Evolutionary conservation across 345 rosid species (phyloP).

Genomic region (Euphorbia peplus): DNA sequence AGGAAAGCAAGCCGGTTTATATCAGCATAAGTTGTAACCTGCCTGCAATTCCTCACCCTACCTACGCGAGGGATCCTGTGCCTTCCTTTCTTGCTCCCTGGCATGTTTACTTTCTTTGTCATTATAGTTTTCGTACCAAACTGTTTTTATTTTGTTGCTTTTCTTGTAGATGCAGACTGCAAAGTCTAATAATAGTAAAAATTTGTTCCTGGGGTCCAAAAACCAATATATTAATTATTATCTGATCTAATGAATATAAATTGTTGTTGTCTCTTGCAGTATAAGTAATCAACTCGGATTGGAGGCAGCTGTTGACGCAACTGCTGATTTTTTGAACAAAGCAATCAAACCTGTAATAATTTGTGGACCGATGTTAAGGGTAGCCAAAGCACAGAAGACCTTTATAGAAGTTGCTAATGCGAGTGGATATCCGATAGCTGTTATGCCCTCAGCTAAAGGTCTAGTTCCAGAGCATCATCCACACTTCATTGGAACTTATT

Average conservation of each 20-base stretch:
- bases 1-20: constrained; percentile 69
- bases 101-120: constrained; percentile 34
- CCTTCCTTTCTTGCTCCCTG: constrained; percentile 53
- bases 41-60: constrained; percentile 62
- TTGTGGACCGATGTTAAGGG: constrained; percentile 66
- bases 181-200: too few species aligned
- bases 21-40: constrained; percentile 68
- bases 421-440: constrained; percentile 50
- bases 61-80: constrained; percentile 57
- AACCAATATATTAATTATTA: too few species aligned
- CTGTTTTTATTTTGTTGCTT: not conserved
- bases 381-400: constrained; percentile 48
- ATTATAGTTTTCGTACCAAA: too few species aligned
- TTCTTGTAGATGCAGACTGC: too few species aligned
- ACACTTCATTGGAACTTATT: constrained; percentile 66
- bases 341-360: constrained; percentile 73
- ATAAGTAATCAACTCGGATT: constrained; percentile 59
- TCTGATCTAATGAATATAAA: too few species aligned
- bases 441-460: constrained; percentile 74
- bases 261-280: constrained; percentile 42
- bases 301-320: constrained; percentile 71
- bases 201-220: too few species aligned
- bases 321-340: constrained; percentile 58
- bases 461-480: constrained; percentile 59
- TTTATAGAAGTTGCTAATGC: constrained; percentile 51